Evolutionary conservation across 805 yeast species (phyloP).

Genomic region (Schizosaccharomyces cryophilus): DNA sequence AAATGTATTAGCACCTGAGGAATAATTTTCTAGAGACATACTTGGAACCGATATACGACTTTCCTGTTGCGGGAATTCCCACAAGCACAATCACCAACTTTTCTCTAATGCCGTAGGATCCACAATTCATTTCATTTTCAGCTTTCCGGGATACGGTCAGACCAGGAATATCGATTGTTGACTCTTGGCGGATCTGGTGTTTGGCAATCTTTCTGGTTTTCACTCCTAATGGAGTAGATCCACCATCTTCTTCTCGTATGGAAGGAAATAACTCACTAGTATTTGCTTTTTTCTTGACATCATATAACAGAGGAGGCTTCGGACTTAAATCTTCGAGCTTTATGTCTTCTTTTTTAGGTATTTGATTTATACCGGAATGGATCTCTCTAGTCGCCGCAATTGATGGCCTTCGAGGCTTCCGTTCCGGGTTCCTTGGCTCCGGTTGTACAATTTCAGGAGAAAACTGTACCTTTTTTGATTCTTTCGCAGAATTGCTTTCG

Average conservation of each 20-base stretch:
- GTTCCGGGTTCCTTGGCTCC: too few species aligned
- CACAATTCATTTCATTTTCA: background rate
- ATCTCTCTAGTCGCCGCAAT: too few species aligned
- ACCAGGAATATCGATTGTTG: conserved; percentile 81
- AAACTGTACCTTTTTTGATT: too few species aligned
- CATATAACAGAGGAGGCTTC: too few species aligned
- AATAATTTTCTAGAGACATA: background rate
- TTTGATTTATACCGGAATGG: too few species aligned
- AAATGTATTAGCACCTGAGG: background rate
- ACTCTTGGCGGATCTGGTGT: conserved; percentile 22
- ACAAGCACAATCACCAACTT: conserved; percentile 88
- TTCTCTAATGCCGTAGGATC: conserved; percentile 39
- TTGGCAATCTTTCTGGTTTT: background rate
- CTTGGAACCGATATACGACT: conserved; percentile 77
- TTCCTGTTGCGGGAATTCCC: conserved; percentile 84
- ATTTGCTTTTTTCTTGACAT: too few species aligned
- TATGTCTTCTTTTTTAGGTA: too few species aligned
- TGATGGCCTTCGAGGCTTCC: too few species aligned
- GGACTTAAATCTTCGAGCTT: too few species aligned
- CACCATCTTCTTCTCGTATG: background rate
- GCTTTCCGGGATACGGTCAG: conserved; percentile 24
- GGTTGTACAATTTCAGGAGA: too few species aligned
- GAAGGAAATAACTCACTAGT: background rate
- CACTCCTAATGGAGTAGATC: background rate
- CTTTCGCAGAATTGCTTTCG: too few species aligned